phyloP scores from a whole-genome alignment of 257 asterid genomes.

The Forsythia suspensa region DNA sequence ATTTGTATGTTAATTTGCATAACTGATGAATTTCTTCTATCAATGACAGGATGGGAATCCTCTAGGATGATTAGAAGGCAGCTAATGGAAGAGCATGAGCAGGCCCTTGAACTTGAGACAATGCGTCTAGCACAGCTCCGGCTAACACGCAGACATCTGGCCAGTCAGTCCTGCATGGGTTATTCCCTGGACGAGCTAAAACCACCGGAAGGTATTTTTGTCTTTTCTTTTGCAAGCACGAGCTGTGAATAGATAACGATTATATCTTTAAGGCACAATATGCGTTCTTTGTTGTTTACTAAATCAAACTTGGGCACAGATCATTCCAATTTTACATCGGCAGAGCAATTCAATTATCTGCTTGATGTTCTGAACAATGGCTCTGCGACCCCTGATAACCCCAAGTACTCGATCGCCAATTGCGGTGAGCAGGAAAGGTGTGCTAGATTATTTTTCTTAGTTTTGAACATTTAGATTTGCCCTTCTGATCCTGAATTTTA shows the following conservation, averaged over 20 bases:
- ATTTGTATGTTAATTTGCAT: not conserved
- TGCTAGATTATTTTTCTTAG: not conserved
- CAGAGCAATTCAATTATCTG: constrained; percentile 44
- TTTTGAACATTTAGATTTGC: too few relatives aligned
- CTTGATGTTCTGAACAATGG: constrained; percentile 43
- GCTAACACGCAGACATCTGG: constrained; percentile 39
- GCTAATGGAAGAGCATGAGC: constrained; percentile 52
- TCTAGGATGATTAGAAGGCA: constrained; percentile 48
- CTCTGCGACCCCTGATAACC: constrained; percentile 44
- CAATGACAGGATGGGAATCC: constrained; percentile 53
- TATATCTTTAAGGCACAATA: not conserved
- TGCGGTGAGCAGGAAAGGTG: constrained; percentile 69
- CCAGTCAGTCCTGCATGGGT: constrained; percentile 33
- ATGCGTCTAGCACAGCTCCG: constrained; percentile 63
- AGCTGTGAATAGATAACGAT: not conserved
- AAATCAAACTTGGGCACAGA: constrained; percentile 40
- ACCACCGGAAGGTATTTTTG: constrained; percentile 45
- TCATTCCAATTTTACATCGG: constrained; percentile 42
- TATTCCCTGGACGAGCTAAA: constrained; percentile 51
- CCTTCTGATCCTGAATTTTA: too few relatives aligned
- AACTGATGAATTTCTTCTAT: not conserved
- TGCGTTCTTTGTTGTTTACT: not conserved
- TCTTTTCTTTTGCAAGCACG: not conserved
- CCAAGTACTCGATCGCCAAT: constrained; percentile 34
- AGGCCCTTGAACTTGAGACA: constrained; percentile 52